Evolutionary conservation across 495 filamentous ascomycete genomes (phyloP).

Genomic region (Talaromyces stipitatus): DNA sequence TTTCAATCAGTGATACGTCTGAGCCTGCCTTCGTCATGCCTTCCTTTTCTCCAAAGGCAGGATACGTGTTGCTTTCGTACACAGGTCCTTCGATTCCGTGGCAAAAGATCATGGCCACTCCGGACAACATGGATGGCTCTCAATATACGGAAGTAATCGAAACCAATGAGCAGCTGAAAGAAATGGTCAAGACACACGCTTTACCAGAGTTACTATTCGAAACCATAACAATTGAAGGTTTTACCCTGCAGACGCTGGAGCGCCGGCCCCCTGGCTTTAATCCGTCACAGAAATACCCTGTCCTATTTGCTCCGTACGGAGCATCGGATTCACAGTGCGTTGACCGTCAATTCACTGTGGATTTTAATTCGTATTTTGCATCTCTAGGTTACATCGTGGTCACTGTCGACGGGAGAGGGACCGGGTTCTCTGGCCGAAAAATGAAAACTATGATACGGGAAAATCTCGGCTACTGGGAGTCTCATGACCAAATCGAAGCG

Average conservation of each 20-base stretch:
- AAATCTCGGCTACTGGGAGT: constrained; percentile 78
- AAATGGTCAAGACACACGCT: constrained; percentile 64
- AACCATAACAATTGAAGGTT: constrained; percentile 76
- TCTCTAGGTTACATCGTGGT: constrained; percentile 87
- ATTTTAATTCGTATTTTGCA: constrained; percentile 88
- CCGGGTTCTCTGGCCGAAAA: constrained; percentile 81
- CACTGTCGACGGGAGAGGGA: constrained; percentile 89
- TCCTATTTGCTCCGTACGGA: constrained; percentile 88
- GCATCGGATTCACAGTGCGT: constrained; percentile 88
- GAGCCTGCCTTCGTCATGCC: constrained; percentile 73
- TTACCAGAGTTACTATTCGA: constrained; percentile 80
- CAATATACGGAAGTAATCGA: constrained; percentile 70
- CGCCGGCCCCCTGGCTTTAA: constrained; percentile 91
- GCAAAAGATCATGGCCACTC: constrained; percentile 85
- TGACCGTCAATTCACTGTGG: constrained; percentile 69
- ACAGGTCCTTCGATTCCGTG: constrained; percentile 80
- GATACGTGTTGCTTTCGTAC: constrained; percentile 77
- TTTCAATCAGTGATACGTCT: constrained; percentile 69
- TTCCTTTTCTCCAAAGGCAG: constrained; percentile 76
- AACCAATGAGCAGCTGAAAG: constrained; percentile 60
- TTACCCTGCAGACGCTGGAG: constrained; percentile 81
- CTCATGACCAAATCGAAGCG: constrained; percentile 83
- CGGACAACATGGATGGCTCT: constrained; percentile 52
- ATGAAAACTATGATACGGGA: constrained; percentile 74
- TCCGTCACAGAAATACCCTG: constrained; percentile 76